Base-by-base conservation (phyloP, 495 filamentous ascomycete species). In the Neurospora sp. region DNA sequence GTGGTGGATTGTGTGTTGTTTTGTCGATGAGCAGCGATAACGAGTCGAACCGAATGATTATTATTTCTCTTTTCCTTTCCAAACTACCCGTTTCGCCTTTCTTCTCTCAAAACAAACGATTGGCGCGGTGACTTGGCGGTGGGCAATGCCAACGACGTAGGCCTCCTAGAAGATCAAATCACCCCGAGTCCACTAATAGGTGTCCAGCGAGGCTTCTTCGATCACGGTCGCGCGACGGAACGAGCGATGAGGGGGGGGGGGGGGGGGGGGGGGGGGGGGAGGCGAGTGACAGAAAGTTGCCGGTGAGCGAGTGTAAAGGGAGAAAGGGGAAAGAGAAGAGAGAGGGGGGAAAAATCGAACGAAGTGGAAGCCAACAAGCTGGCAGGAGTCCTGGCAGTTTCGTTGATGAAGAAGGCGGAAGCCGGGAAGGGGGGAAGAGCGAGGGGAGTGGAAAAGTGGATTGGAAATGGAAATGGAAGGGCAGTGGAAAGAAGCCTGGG, bases 271-370 rank as follows among this genome's bases (percentile, higher is more conserved):
- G 69, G 65, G 70, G 74, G 74, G 53, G 70, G 44, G 70, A 71
- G 80, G 79, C 71, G 78, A 79, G 76, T 48, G 78, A 80, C 40
- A 41, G 59, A 8, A 35, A 17, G 53, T 65, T 65, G 53, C 53
- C 48, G 40, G 68, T 59, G 44, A 72, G 70, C 69, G 75, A 48
- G 74, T 76, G 74, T 81, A 76, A 76, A 72, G 74, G 73, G 74
- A 77, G 73, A 72, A 75, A 70, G 70, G 37, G 70, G 72, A 76
- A 71, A 59, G 48, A 72, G 70, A 70, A 71, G 69, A 37, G 65
- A 73, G 74, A 72, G 76, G 78, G 71, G 72, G 70, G 35, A 59
- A 73, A 79, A 78, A 72, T 75, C 74, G 75, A 80, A 78, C 53
- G 27, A 37, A 65, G 53, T 65, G 27, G 53, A 65, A 65, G 53